These are phyloP conservation scores for Exophiala viscosa DNA, from an alignment of 2,329 filamentous ascomycete species.

Conservation along the genomic window DNA sequence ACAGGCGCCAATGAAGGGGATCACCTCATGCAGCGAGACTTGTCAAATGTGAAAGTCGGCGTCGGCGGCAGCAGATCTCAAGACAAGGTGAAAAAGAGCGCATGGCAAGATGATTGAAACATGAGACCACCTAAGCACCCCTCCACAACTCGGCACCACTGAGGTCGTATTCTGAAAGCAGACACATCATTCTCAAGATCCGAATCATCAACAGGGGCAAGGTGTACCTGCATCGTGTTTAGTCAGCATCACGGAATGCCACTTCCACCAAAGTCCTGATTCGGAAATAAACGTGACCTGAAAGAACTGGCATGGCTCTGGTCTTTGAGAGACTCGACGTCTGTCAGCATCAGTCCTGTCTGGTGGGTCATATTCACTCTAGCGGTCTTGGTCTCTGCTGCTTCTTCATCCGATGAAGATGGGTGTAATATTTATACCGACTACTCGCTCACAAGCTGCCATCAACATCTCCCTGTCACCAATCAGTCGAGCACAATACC, in stretches of 20 bases:
- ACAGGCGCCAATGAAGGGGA: constrained; percentile 25
- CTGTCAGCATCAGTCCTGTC: no score
- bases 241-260: neutral
- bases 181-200: no score
- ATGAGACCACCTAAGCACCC: neutral
- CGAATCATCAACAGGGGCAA: no score
- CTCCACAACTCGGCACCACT: neutral
- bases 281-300: constrained; percentile 11
- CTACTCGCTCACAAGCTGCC: no score
- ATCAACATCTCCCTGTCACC: neutral
- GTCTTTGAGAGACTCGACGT: no score
- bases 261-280: constrained; percentile 1
- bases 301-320: no score
- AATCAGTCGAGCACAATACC: neutral
- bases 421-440: neutral
- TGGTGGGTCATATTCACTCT: no score
- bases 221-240: neutral
- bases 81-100: constrained; percentile 29
- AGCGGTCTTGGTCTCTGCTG: no score
- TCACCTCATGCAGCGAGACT: constrained; percentile 25
- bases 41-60: constrained; percentile 28
- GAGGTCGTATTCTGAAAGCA: no score
- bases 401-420: neutral
- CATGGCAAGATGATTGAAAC: constrained; percentile 29
- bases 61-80: constrained; percentile 28